phyloP scores from a whole-genome alignment of 2,329 filamentous ascomycete genomes.

The Fusarium cyanostomum region DNA sequence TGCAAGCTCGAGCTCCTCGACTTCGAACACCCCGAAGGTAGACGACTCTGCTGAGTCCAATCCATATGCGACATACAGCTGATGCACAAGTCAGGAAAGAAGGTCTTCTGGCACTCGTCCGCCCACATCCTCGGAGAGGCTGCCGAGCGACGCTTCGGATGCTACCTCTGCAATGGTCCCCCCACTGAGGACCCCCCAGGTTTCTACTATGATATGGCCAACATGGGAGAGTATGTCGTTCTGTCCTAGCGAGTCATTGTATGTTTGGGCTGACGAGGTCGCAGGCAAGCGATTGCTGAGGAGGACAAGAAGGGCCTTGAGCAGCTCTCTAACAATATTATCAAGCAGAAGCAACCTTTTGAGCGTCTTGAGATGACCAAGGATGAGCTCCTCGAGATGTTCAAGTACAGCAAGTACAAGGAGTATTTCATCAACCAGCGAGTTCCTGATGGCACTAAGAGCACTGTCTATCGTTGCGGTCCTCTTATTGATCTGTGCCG shows the following conservation, averaged over 20 bases:
- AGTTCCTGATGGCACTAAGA: constrained; percentile 83
- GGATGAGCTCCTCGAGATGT: constrained; percentile 91
- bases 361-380: constrained; percentile 90
- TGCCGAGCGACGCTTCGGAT: constrained; percentile 88
- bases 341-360: constrained; percentile 97
- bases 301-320: constrained; percentile 89
- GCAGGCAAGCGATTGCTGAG: constrained; percentile 74
- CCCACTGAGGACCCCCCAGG: constrained; percentile 80
- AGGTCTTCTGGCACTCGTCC: constrained; percentile 97
- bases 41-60: neutral
- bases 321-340: constrained; percentile 79
- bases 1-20: constrained; percentile 86
- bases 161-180: constrained; percentile 91
- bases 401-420: constrained; percentile 98
- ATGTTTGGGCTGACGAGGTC: constrained; percentile 50
- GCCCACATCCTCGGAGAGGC: constrained; percentile 97
- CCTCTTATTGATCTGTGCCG: constrained; percentile 95
- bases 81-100: constrained; percentile 68
- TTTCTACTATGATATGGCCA: constrained; percentile 97
- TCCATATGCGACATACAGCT: neutral
- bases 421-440: constrained; percentile 84
- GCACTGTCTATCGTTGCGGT: constrained; percentile 94
- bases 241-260: neutral
- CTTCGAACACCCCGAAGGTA: constrained; percentile 68
- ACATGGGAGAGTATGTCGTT: constrained; percentile 51